Base-by-base conservation (phyloP, 768 basidiomycete genomes). In the Pulveroboletus frians region DNA sequence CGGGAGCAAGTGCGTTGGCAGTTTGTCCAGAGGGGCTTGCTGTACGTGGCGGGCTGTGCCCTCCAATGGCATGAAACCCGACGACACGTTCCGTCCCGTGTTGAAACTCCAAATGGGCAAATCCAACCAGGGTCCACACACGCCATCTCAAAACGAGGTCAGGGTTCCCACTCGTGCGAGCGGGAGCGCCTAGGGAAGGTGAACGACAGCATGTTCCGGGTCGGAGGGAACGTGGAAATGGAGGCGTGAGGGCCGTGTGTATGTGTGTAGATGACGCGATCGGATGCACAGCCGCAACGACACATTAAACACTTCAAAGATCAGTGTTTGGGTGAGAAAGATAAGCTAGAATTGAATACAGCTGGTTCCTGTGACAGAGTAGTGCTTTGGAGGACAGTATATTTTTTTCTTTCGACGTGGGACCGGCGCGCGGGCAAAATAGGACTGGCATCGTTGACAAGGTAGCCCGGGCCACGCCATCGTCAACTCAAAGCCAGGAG, bases 141-240 rank as follows among this genome's bases (percentile, higher is more conserved):
- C 26, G 23, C 35, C 35, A 3, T 18, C 42, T 31, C 13, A 36
- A 20, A 57, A 57, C 42, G 49, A 55, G 57, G 53, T 10, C 57
- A 58, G 57, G 57, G 57, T 37, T 43, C 27, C 10, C 9, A 14
- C 9, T 18, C 47, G 57, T 55, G 57, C 53, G 57, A 58, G 53
- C 32, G 40, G 39, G 41, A 21, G 48, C n/a, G n/a, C 27, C 38
- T 15, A 43, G 39, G 39, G 38, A 23, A 53, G 30, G 31, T 13
- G n/a, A 54, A 35, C 27, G 20, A 46, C 27, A 42, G 41, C 48
- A 50, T 18, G 56, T 38, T 57, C 47, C 41, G n/a, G 27, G 38
- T 52, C 46, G 26, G 43, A n/a, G 8, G 18, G 42, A 46, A 42
- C 17, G 41, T 46, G 55, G 31, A 23, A 26, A 4, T 3, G 17